A percentile compares a stretch with the other conserved stretches of the same genome.
phyloP scores from a whole-genome alignment of 2,329 filamentous ascomycete species.

The Xylariaceae sp. region DNA sequence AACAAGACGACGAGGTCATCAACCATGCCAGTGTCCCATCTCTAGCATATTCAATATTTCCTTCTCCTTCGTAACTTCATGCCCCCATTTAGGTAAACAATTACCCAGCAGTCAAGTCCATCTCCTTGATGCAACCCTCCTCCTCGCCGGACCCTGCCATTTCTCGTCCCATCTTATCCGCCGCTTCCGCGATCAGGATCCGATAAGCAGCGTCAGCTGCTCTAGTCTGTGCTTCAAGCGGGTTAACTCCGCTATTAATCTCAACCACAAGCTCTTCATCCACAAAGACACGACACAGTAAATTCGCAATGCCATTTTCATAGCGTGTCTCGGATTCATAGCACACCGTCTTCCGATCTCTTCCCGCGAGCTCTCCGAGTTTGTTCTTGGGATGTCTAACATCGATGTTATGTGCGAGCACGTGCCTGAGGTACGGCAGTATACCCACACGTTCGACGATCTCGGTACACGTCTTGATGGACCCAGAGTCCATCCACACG shows the following conservation, averaged over 20 bases:
- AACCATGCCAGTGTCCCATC: too few species aligned
- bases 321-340: constrained; percentile 43
- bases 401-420: constrained; percentile 58
- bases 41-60: too few species aligned
- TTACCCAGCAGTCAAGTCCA: too few species aligned
- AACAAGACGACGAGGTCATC: too few species aligned
- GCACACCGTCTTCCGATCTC: constrained; percentile 40
- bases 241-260: constrained; percentile 43
- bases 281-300: constrained; percentile 46
- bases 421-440: constrained; percentile 55
- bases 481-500: constrained; percentile 75
- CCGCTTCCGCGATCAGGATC: constrained; percentile 4
- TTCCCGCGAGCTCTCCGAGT: constrained; percentile 55
- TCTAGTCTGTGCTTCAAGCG: constrained; percentile 50
- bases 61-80: too few species aligned
- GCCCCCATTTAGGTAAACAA: too few species aligned
- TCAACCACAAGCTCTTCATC: constrained; percentile 43
- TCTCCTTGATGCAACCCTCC: too few species aligned
- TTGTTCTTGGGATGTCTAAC: constrained; percentile 63
- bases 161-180: constrained; percentile 5
- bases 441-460: constrained; percentile 65
- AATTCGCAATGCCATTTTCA: constrained; percentile 19
- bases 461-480: constrained; percentile 52
- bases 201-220: constrained; percentile 49
- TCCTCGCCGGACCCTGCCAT: constrained; percentile 1